Conservation (phyloP, 2,329 filamentous ascomycete genomes). For the Alternaria infectoria region DNA sequence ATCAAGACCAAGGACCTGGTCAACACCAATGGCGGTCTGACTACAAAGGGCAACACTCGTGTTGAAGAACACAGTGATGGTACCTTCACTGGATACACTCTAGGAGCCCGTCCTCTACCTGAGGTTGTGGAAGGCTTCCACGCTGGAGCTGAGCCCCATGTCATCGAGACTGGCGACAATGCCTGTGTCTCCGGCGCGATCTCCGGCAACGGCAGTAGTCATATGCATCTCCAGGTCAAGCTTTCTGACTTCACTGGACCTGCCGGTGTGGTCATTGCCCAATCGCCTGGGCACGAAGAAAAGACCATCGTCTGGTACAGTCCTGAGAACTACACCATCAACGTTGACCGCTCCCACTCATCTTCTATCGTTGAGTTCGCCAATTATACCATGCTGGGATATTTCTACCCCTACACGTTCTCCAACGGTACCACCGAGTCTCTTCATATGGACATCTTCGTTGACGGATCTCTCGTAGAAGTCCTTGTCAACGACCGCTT, state of each 20-base stretch:
- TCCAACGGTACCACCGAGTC: conserved; percentile 45
- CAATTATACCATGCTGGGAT: conserved; percentile 54
- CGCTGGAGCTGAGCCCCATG: conserved; percentile 28
- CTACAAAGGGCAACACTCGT: conserved; percentile 44
- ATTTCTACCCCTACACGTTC: conserved; percentile 55
- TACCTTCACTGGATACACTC: conserved; percentile 52
- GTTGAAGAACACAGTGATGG: conserved; percentile 46
- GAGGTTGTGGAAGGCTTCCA: conserved; percentile 54
- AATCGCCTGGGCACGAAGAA: conserved; percentile 53
- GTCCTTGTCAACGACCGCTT: conserved; percentile 55
- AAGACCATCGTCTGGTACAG: conserved; percentile 55
- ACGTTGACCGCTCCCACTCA: conserved; percentile 53
- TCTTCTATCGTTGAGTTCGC: conserved; percentile 51
- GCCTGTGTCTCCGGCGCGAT: conserved; percentile 30
- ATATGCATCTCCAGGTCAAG: conserved; percentile 52
- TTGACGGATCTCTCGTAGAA: conserved; percentile 57
- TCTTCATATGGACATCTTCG: conserved; percentile 53
- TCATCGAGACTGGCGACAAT: conserved; percentile 22
- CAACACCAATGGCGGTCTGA: conserved; percentile 43
- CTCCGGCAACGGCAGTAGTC: conserved; percentile 37
- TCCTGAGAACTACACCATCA: conserved; percentile 55
- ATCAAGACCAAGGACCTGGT: conserved; percentile 51
- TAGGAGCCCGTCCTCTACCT: conserved; percentile 52
- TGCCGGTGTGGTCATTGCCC: conserved; percentile 52
- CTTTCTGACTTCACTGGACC: conserved; percentile 48